A percentile compares a stretch with the other conserved stretches of the same genome.
Evolutionary conservation across 2,329 filamentous ascomycete genomes (phyloP).

Genomic region (Sporothrix sp.): DNA sequence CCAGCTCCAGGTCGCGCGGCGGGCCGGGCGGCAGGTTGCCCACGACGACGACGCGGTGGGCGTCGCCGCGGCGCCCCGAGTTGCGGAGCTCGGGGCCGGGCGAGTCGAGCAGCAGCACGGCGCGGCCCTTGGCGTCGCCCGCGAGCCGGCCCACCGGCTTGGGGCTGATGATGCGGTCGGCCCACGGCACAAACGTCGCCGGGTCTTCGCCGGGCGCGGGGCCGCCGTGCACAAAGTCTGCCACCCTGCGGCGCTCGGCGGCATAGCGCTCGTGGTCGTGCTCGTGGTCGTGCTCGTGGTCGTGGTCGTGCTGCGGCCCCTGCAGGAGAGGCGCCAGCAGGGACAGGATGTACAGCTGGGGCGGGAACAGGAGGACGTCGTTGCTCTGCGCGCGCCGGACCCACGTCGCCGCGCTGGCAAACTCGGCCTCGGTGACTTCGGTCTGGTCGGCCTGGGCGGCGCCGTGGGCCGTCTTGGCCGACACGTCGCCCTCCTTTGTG

Average conservation of each 20-base stretch:
- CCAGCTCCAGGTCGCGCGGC: conserved; percentile 46
- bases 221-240: conserved; percentile 41
- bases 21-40: conserved; percentile 37
- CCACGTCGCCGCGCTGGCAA: conserved; percentile 63
- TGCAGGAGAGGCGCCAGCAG: conserved; percentile 48
- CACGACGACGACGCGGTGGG: conserved; percentile 49
- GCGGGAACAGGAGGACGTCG: conserved; percentile 78
- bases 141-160: conserved; percentile 33
- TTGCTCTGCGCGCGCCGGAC: conserved; percentile 51
- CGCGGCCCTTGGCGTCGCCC: conserved; percentile 32
- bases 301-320: neutral
- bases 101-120: conserved; percentile 47
- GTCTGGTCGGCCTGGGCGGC: conserved; percentile 51
- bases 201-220: conserved; percentile 27
- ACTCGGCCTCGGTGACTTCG: conserved; percentile 52
- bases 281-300: neutral
- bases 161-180: conserved; percentile 53
- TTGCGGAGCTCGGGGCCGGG: conserved; percentile 46
- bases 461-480: conserved; percentile 40
- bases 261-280: conserved; percentile 27
- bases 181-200: conserved; percentile 34
- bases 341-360: conserved; percentile 67
- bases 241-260: conserved; percentile 41
- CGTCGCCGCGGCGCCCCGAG: conserved; percentile 43
- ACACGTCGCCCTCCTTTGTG: conserved; percentile 23